Percentiles rank a stretch among this genome's conserved stretches.
These are phyloP conservation scores for Synchytrium microbalum DNA, from an alignment of 371 early-diverging fungal species.

Conservation along the genomic window DNA sequence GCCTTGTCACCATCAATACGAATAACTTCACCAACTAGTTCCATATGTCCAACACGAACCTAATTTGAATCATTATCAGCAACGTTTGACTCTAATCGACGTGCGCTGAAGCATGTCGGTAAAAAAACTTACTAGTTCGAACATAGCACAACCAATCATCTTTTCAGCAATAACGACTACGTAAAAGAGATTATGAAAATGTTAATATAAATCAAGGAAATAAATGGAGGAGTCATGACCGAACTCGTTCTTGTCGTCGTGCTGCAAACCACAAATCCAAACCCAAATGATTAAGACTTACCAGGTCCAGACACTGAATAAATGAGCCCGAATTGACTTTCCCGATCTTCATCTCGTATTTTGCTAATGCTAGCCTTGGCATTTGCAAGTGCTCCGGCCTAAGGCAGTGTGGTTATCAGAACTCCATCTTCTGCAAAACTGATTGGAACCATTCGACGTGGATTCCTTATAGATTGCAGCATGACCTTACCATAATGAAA, in stretches of 20 bases:
- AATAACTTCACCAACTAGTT: constrained; percentile 99
- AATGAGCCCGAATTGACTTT: constrained; percentile 85
- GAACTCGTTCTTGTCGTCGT: no score
- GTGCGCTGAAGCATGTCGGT: background rate
- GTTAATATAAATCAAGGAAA: no score
- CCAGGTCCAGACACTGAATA: constrained; percentile 99
- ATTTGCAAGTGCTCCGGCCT: constrained; percentile 43
- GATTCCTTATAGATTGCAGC: no score
- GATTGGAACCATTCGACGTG: no score
- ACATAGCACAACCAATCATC: constrained; percentile 99
- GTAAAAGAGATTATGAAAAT: background rate
- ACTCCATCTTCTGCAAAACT: no score
- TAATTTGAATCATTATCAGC: no score
- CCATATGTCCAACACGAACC: constrained; percentile 97
- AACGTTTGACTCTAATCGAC: constrained; percentile 7
- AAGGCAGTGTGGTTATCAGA: no score
- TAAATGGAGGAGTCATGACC: no score
- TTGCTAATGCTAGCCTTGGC: constrained; percentile 46
- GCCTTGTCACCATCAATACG: constrained; percentile 98
- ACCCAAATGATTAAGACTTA: constrained; percentile 24
- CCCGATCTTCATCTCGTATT: constrained; percentile 83
- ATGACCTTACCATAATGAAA: no score
- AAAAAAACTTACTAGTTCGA: constrained; percentile 82
- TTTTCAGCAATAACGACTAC: constrained; percentile 97
- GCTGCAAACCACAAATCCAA: no score